phyloP scores from a whole-genome alignment of 2,329 filamentous ascomycete species.

The Fusarium sp. region DNA sequence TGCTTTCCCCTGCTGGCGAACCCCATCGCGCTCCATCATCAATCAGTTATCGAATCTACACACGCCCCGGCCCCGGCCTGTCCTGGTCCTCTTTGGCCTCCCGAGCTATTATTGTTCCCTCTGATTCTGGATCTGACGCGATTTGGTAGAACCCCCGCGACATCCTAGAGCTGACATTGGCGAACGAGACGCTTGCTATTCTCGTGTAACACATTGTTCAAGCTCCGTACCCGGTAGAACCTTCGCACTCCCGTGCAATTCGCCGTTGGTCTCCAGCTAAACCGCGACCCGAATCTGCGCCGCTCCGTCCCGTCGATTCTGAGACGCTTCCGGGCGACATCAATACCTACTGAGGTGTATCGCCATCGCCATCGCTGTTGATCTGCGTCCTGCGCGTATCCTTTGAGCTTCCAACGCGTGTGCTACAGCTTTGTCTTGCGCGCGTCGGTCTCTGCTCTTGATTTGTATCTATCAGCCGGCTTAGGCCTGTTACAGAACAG shows the following conservation, averaged over 20 bases:
- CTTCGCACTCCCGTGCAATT: slow-evolving; percentile 26
- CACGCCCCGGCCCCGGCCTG: slow-evolving; percentile 22
- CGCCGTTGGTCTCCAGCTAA: slow-evolving; percentile 20
- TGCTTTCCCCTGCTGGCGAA: slow-evolving; percentile 27
- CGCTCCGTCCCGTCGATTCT: slow-evolving; percentile 38
- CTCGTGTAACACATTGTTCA: slow-evolving; percentile 40
- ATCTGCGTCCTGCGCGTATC: slow-evolving; percentile 30
- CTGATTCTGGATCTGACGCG: slow-evolving; percentile 39
- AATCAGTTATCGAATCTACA: slow-evolving; percentile 12
- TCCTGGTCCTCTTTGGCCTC: slow-evolving; percentile 8
- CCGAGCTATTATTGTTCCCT: slow-evolving; percentile 14
- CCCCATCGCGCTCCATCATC: slow-evolving; percentile 19
- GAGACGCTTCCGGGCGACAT: slow-evolving; percentile 31
- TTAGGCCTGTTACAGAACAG: slow-evolving; percentile 20
- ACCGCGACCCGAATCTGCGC: slow-evolving; percentile 35
- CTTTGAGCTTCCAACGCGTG: slow-evolving; percentile 31
- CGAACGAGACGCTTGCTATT: slow-evolving; percentile 41
- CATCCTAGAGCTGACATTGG: slow-evolving; percentile 34
- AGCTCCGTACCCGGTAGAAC: slow-evolving; percentile 34
- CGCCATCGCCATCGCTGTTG: slow-evolving; percentile 4
- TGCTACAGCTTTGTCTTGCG: slow-evolving; percentile 22
- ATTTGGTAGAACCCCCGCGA: slow-evolving; percentile 35
- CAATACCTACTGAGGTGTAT: background rate
- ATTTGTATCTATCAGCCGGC: slow-evolving; percentile 29
- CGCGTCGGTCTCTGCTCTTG: slow-evolving; percentile 29